Evolutionary conservation across 257 asterid genomes (phyloP), one percentile per base, ranked within the genome.

Genomic region (Solanum habrochaites): DNA sequence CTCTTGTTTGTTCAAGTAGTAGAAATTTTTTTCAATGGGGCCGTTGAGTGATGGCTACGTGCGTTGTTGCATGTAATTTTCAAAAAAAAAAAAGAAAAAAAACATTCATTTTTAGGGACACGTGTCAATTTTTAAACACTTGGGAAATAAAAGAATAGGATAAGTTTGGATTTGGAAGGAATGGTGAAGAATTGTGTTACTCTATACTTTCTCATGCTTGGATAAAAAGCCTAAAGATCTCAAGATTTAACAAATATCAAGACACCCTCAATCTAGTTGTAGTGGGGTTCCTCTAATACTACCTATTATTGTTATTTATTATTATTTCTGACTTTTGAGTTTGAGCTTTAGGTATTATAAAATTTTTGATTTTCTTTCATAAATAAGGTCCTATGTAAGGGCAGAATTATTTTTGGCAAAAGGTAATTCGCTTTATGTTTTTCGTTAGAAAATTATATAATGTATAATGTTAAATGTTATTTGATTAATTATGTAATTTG

Each of bases 151-250:
- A 86, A 74, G 72, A 8, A 89, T 27, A 31, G 69, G 88, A 85
- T 82, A 89, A 85, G 43, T 90, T 62, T 87, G 91, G 91, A 91
- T 88, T 87, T 91, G 89, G 90, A 89, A 87, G 90, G 88, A 89
- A 89, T 75, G 93, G 92, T 60, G 86, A 82, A 81, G 89, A 71
- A 80, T 80, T n/a, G 56, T 71, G 89, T 87, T 83, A 66, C 72
- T 29, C 66, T 58, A 58, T 87, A 58, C 84, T 83, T 87, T 72
- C 40, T 60, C 86, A 39, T 12, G 35, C 81, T 56, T 56, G 82
- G 42, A 91, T 80, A 71, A 88, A 31, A 70, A 70, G 25, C 20
- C 42, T 32, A 78, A 78, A 78, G 9, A 78, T 43, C 67, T 16
- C 37, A 16, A 16, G 29, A 39, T 78, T 27, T 31, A 47, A 80